A percentile compares a stretch with the other conserved stretches of the same genome.
These are phyloP conservation scores for Leccinum subfulvum DNA, from an alignment of 1,284 basidiomycete genomes.

Conservation along the genomic window DNA sequence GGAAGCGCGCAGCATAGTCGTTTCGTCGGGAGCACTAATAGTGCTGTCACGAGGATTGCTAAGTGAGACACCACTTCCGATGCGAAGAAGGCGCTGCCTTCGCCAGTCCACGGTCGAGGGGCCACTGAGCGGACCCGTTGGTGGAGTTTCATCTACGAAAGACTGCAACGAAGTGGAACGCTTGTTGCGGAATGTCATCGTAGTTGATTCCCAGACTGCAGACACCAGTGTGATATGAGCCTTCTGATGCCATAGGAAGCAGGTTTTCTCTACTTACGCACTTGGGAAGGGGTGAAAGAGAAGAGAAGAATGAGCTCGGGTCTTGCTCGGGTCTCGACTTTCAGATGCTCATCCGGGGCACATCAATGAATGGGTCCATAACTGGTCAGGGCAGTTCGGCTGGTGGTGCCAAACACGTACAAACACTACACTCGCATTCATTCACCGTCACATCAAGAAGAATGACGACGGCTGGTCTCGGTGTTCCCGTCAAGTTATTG, in stretches of 20 bases:
- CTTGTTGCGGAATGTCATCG: constrained; percentile 22
- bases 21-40: constrained; percentile 14
- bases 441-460: constrained; percentile 13
- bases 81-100: constrained; percentile 32
- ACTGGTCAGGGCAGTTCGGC: not conserved
- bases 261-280: constrained; percentile 3
- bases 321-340: not conserved
- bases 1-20: constrained; percentile 18
- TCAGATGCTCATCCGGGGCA: not conserved
- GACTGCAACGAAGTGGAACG: constrained; percentile 26
- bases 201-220: not conserved
- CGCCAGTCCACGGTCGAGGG: constrained; percentile 34
- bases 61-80: constrained; percentile 16
- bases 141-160: constrained; percentile 11
- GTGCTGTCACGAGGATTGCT: constrained; percentile 5
- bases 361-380: not conserved
- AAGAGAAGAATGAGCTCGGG: not conserved
- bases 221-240: not conserved
- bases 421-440: constrained; percentile 16
- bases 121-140: constrained; percentile 26
- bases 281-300: not conserved
- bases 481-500: constrained; percentile 89
- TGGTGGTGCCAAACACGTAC: constrained; percentile 23
- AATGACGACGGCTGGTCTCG: constrained; percentile 56
- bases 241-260: too few species aligned